Percentiles rank a stretch among this genome's conserved stretches.
Evolutionary conservation across 176 grass and related monocot species (phyloP).

Genomic region (Eleusine coracana): DNA sequence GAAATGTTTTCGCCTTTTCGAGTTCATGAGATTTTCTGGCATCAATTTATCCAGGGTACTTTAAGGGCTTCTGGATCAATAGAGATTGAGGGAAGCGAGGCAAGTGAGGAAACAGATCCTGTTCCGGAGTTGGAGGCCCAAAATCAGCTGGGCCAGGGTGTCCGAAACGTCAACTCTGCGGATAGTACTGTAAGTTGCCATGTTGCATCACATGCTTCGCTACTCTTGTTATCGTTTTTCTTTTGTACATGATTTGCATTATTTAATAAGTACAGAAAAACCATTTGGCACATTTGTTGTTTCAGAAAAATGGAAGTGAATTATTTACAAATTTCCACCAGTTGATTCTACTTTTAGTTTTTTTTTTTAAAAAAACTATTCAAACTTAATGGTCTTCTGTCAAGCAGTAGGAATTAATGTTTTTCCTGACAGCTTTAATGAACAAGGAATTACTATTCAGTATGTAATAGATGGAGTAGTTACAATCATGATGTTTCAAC

Average conservation of each 20-base stretch:
- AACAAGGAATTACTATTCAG: neutral
- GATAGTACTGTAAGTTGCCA: conserved; percentile 9
- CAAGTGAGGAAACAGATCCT: conserved; percentile 31
- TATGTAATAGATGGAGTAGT: neutral
- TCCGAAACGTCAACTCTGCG: neutral
- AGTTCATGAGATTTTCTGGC: conserved; percentile 14
- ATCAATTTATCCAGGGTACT: conserved; percentile 44
- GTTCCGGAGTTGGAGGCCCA: neutral
- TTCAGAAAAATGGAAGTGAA: neutral
- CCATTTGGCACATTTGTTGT: neutral
- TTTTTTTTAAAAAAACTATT: neutral
- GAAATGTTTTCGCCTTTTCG: neutral
- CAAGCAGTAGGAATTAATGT: neutral
- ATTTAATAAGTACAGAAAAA: neutral
- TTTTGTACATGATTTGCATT: neutral
- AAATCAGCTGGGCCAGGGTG: conserved; percentile 10
- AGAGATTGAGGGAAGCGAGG: conserved; percentile 23
- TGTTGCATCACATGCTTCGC: neutral
- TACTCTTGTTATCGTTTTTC: conserved; percentile 13
- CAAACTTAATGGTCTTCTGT: neutral
- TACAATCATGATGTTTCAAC: neutral
- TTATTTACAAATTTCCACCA: neutral
- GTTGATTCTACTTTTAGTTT: neutral
- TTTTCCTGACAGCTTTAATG: neutral
- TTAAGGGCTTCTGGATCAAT: neutral